A percentile compares a stretch with the other conserved stretches of the same genome.
Conservation (phyloP, 2,329 filamentous ascomycete genomes). For the Metarhizium anisopliae region DNA sequence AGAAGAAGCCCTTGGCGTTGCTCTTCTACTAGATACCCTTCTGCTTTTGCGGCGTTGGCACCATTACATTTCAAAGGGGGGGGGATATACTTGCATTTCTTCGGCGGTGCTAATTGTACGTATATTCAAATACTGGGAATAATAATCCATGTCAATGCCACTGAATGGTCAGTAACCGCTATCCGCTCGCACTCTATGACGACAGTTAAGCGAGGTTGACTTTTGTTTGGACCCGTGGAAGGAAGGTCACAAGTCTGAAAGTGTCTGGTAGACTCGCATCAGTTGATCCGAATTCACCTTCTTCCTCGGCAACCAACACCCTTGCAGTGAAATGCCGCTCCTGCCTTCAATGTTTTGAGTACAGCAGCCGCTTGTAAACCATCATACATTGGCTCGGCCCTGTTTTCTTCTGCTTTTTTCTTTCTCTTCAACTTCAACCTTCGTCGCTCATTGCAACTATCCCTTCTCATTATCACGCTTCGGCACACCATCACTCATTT, state of each 20-base stretch:
- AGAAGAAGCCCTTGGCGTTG: constrained; percentile 49
- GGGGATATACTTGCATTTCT: neutral
- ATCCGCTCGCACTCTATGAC: no score
- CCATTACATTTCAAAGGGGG: neutral
- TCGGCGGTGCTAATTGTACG: neutral
- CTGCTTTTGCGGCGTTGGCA: neutral
- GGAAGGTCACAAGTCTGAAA: neutral
- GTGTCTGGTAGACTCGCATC: neutral
- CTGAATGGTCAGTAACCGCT: no score
- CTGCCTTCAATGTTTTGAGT: neutral
- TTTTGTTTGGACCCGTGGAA: neutral
- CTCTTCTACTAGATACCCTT: constrained; percentile 49
- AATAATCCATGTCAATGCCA: no score
- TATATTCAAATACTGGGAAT: no score
- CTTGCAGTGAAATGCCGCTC: neutral
- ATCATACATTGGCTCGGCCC: neutral
- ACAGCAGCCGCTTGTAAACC: neutral
- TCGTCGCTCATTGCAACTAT: constrained; percentile 13
- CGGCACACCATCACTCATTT: constrained; percentile 18
- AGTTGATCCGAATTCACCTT: neutral
- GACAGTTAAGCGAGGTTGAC: neutral
- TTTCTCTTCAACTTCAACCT: constrained; percentile 10
- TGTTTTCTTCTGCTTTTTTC: neutral
- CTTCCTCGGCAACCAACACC: neutral
- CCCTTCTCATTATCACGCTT: constrained; percentile 12